Evolutionary conservation across 2,329 filamentous ascomycete species (phyloP), one percentile per base, ranked within the genome.

Genomic region (Elsinoe australis): DNA sequence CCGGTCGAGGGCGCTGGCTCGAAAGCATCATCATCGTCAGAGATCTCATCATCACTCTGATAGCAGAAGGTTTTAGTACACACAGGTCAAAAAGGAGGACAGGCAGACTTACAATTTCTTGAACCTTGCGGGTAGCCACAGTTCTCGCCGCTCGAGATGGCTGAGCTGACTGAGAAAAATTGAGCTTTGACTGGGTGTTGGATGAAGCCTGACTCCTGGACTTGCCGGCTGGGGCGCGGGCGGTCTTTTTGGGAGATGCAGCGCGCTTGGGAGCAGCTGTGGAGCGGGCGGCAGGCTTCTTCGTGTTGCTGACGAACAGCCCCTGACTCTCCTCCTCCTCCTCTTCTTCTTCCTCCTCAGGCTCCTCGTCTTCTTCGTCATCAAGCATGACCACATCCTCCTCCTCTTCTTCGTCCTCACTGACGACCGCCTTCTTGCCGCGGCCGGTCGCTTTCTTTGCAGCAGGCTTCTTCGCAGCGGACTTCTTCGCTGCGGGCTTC

Each of bases 331-430:
- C 73, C 15, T 75, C 72, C 14, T 71, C 58, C 9, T 64, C 60
- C 22, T 71, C 69, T 17, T 17, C 33, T 19, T 71, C 64, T 18
- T 72, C 69, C 28, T 62, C 61, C 15, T 60, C 57, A 67, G 62
- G 64, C 36, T 64, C 69, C 4, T 70, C 67, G 21, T 74, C 73
- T 12, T 75, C 73, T 17, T 71, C 59, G 15, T 64, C 61, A 28
- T 71, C 69, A 26, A 33, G 71, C 69, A 49, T 63, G 58, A 47
- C 58, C 52, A 70, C 64, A 36, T 63, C 63, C 31, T 67, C 63
- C 1, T 69, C 66, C 33, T 70, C 68, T 8, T 70, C 67, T 46
- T 70, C 67, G 44, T 68, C 67, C 2, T 68, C 60, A 14, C 63
- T 60, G 33, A 61, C 60, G 35, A 62, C 64, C 58, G 67, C 63